A percentile compares a stretch with the other conserved stretches of the same genome.
Evolutionary conservation across 441 rosid species (phyloP).

Genomic region (Adansonia gregorii): DNA sequence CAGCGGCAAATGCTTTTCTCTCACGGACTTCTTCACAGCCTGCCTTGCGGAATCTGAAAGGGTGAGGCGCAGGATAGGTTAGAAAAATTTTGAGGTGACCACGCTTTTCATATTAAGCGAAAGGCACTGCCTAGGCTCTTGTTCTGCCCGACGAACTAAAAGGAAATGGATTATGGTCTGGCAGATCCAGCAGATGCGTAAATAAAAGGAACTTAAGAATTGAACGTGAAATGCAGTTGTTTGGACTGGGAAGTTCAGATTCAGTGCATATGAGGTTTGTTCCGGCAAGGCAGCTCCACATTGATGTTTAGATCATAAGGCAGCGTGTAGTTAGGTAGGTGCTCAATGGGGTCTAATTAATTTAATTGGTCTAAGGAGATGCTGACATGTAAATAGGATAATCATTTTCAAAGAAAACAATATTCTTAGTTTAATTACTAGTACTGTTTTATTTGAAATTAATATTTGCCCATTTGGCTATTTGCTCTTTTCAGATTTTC

Average conservation of each 20-base stretch:
- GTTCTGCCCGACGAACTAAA: background rate
- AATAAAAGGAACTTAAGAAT: background rate
- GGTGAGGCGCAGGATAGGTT: background rate
- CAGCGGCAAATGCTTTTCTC: background rate
- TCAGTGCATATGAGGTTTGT: background rate
- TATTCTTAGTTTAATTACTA: conserved; percentile 11
- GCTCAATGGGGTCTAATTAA: conserved; percentile 2
- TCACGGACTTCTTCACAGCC: no score
- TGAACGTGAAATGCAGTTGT: background rate
- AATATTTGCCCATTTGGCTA: background rate
- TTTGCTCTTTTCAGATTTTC: background rate
- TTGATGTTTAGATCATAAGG: background rate
- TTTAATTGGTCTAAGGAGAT: conserved; percentile 4
- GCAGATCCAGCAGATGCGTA: background rate
- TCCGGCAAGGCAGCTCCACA: background rate
- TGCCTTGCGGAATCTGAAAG: background rate
- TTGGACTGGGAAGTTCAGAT: conserved; percentile 6
- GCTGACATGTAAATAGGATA: conserved; percentile 24
- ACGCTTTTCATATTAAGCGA: background rate
- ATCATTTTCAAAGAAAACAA: conserved; percentile 20
- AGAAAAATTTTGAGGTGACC: background rate
- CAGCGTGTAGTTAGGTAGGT: background rate
- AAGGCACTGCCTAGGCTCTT: background rate
- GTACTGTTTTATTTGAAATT: conserved; percentile 1
- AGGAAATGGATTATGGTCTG: background rate